Percentiles rank a stretch among this genome's conserved stretches.
Conservation (phyloP, 805 yeast genomes). For the Maudiozyma bulderi region DNA sequence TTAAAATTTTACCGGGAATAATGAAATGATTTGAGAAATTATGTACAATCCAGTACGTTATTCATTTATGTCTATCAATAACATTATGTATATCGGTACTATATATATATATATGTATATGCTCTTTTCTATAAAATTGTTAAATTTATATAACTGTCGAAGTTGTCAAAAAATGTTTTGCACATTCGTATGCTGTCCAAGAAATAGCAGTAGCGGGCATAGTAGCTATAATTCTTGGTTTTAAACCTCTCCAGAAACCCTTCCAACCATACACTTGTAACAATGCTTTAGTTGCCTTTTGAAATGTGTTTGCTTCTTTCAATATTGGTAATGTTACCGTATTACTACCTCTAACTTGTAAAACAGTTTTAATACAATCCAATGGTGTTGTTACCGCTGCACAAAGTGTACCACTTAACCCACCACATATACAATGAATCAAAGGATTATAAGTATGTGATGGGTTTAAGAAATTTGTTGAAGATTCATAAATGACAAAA, state of each 20-base stretch:
- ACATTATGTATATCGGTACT: too few relatives aligned
- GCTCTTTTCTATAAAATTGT: background rate
- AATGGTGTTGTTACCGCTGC: constrained; percentile 96
- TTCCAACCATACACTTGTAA: constrained; percentile 47
- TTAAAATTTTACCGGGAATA: too few relatives aligned
- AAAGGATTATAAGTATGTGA: constrained; percentile 73
- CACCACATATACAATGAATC: constrained; percentile 87
- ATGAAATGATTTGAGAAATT: too few relatives aligned
- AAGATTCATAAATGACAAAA: constrained; percentile 85
- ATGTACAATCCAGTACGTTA: too few relatives aligned
- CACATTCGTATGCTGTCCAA: constrained; percentile 98
- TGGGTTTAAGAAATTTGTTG: constrained; percentile 79
- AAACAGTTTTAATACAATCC: constrained; percentile 84
- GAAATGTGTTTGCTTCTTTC: constrained; percentile 54
- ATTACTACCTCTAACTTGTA: constrained; percentile 68
- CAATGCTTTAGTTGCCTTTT: constrained; percentile 64
- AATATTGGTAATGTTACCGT: constrained; percentile 32
- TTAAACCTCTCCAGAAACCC: constrained; percentile 77
- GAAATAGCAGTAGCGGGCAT: constrained; percentile 97
- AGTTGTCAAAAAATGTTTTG: constrained; percentile 42
- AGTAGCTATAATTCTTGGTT: constrained; percentile 85
- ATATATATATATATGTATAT: background rate
- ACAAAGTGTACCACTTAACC: constrained; percentile 88
- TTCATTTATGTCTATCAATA: too few relatives aligned
- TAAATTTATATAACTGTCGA: background rate